Evolutionary conservation across 345 rosid genomes (phyloP).

Genomic region (Pseudoturritis turrita): DNA sequence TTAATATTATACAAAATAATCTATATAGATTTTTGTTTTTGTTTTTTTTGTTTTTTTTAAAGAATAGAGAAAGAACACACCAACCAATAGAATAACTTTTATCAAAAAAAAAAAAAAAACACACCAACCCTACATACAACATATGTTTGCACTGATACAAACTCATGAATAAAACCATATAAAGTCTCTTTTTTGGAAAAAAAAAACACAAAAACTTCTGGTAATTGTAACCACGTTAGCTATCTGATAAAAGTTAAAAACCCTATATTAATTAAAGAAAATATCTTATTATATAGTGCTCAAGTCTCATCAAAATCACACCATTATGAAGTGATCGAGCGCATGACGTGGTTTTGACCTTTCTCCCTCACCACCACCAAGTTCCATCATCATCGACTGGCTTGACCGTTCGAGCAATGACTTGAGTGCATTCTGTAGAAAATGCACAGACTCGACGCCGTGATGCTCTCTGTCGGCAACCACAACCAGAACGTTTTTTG

Average conservation of each 20-base stretch:
- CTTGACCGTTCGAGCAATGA: constrained; percentile 74
- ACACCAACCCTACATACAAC: neutral
- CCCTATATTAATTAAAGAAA: neutral
- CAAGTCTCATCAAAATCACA: constrained; percentile 23
- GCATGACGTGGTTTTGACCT: constrained; percentile 69
- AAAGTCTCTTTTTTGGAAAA: neutral
- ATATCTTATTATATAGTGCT: constrained; percentile 1
- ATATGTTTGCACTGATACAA: constrained; percentile 5
- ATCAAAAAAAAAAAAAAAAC: too few relatives aligned
- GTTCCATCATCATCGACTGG: constrained; percentile 28
- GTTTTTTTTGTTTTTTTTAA: neutral
- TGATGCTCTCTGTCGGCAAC: constrained; percentile 58
- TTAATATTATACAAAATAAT: neutral
- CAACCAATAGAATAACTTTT: too few relatives aligned
- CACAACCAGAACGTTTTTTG: constrained; percentile 64
- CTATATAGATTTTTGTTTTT: neutral
- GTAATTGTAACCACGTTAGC: constrained; percentile 14
- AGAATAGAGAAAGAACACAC: neutral
- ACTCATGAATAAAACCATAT: constrained; percentile 20
- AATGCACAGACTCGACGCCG: constrained; percentile 69
- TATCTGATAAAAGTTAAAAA: neutral
- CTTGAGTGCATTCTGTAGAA: constrained; percentile 69
- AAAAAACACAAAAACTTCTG: neutral
- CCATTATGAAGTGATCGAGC: constrained; percentile 53
- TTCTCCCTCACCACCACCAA: constrained; percentile 32